These are phyloP conservation scores for Cytidiella melzeri DNA, from an alignment of 768 basidiomycete genomes.

Conservation along the genomic window DNA sequence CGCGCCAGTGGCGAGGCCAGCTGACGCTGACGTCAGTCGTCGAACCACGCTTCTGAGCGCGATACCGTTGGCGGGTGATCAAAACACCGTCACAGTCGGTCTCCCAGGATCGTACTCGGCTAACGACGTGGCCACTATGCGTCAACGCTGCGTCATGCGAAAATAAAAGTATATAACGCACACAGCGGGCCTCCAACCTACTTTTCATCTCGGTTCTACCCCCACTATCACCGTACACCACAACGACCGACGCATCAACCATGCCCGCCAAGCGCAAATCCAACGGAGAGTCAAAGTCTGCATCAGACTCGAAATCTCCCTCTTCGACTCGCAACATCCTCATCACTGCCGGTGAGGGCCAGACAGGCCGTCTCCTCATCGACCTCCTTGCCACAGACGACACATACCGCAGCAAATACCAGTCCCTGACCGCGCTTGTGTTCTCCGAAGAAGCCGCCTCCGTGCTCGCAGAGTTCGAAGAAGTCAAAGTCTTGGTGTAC, in stretches of 20 bases:
- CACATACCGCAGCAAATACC: constrained; percentile 17
- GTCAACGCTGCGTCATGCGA: constrained; percentile 1
- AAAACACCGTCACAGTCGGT: no score
- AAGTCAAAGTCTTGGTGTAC: constrained; percentile 14
- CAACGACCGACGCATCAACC: no score
- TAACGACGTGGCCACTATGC: neutral
- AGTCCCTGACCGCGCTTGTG: constrained; percentile 18
- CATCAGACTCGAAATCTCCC: constrained; percentile 1
- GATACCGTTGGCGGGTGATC: no score
- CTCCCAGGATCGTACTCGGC: no score
- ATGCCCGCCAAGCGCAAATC: constrained; percentile 15
- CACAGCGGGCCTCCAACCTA: neutral
- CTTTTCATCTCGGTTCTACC: neutral
- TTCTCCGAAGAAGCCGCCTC: constrained; percentile 15
- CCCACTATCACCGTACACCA: neutral
- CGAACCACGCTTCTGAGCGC: no score
- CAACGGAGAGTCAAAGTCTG: neutral
- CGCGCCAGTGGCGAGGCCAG: no score
- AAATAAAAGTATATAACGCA: neutral
- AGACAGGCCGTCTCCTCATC: constrained; percentile 25
- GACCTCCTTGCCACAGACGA: constrained; percentile 24
- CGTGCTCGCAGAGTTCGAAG: constrained; percentile 13
- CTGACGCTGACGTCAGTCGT: neutral
- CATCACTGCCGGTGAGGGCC: constrained; percentile 27
- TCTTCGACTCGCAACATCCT: constrained; percentile 18